Evolutionary conservation across 345 rosid species (phyloP), one percentile per base, ranked within the genome.

Genomic region (Euphorbia pulcherrima): DNA sequence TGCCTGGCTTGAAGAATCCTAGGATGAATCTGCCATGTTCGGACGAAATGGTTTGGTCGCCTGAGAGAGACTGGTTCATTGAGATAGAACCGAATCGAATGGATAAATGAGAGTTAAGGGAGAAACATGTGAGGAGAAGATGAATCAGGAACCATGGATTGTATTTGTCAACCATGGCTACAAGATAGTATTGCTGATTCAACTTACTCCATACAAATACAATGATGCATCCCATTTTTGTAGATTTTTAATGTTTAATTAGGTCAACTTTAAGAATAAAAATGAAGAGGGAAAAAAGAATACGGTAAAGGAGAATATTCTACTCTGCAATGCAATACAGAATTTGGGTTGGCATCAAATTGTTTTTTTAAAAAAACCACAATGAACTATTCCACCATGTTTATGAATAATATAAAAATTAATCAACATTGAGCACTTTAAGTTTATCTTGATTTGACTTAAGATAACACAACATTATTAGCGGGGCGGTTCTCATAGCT

Each of bases 1-100:
- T 63, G 28, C 78, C 77, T 39, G 70, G 77, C 46, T 21, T 72
- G 70, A 79, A 72, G 65, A 72, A 79, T 37, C 83, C 83, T 20
- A 79, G 70, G 11, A 29, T 54, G 59, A 75, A 75, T 2, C 0
- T 26, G 5, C 68, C 66, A 7, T n/a, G 28, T 0, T 57, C 39
- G 17, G 81, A 77, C 21, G 61, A 65, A 29, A 77, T 37, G 12
- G 67, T 78, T 41, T 76, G 70, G 57, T 65, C 39, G 7, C 74
- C 82, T 2, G 69, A 61, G 5, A 69, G 65, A 57, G 64, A 40
- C 56, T 68, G 63, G 6, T 47, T 14, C 13, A 0, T 44, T 10
- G 55, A 40, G 20, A 68, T 44, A 9, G 10, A 44, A 5, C 33
- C 71, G n/a, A 17, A 37, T 48, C 20, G 75, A 21, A 3, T 2